Conservation (phyloP, 2,329 filamentous ascomycete species). For the Elsinoe australis region DNA sequence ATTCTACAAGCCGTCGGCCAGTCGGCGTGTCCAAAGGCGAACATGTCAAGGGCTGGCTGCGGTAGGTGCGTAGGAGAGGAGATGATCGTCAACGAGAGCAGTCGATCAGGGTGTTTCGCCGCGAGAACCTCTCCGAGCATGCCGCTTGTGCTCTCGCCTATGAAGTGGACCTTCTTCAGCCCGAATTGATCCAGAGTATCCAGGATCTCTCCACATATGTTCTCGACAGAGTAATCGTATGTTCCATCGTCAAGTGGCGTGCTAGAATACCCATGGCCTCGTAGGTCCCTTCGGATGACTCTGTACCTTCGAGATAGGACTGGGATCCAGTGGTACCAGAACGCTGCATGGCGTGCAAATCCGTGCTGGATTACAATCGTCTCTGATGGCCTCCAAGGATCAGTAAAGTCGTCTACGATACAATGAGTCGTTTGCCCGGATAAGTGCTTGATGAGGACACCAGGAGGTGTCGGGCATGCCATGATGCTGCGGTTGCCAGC, state of each 20-base stretch:
- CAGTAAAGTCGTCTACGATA: slow-evolving; percentile 26
- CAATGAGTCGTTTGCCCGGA: slow-evolving; percentile 31
- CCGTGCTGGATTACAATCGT: slow-evolving; percentile 35
- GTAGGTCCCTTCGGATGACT: slow-evolving; percentile 31
- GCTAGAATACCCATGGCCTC: slow-evolving; percentile 31
- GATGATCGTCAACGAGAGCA: slow-evolving; percentile 30
- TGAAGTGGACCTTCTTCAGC: slow-evolving; percentile 29
- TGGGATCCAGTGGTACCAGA: slow-evolving; percentile 35
- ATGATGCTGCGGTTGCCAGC: no score
- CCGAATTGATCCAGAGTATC: slow-evolving; percentile 32
- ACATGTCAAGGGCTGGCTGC: slow-evolving; percentile 25
- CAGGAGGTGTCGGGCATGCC: no score
- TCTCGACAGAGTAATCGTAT: slow-evolving; percentile 26
- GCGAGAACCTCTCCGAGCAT: slow-evolving; percentile 32
- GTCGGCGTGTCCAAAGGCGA: slow-evolving; percentile 26
- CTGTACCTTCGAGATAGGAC: slow-evolving; percentile 27
- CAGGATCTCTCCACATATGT: slow-evolving; percentile 29
- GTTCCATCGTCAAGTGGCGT: slow-evolving; percentile 19
- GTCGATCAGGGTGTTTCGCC: slow-evolving; percentile 27
- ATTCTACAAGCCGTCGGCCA: slow-evolving; percentile 29
- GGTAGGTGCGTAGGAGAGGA: slow-evolving; percentile 30
- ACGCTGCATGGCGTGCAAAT: slow-evolving; percentile 30
- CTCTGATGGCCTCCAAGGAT: slow-evolving; percentile 30
- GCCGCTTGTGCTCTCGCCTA: slow-evolving; percentile 32
- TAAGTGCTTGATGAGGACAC: slow-evolving; percentile 26